Evolutionary conservation across 495 filamentous ascomycete genomes (phyloP), one percentile per base, ranked within the genome.

Genomic region (Aspergillus wentii): DNA sequence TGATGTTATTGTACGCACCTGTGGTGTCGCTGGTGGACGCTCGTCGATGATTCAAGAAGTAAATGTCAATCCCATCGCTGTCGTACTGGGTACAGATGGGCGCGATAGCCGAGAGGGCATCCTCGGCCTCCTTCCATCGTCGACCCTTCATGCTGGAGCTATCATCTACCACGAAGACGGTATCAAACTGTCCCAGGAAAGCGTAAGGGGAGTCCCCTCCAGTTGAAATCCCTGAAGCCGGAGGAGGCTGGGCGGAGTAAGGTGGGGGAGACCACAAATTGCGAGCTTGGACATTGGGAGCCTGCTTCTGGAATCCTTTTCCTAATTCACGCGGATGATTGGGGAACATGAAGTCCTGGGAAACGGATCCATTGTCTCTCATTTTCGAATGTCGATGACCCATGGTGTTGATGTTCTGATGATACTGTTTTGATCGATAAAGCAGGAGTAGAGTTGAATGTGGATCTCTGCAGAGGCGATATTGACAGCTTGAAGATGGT

Each of bases 111-210:
- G 76, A 66, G 8, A 98, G 76, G 21, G 86, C 88, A 7, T 68
- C 61, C 25, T 74, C 66, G 19, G 85, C 85, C 62, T 95, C 87
- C 14, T 64, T 59, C 92, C 92, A 98, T 29, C 74, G 75, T 9
- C 57, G 46, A 39, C 82, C 86, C n/a, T 70, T 68, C 92, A 98
- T 98, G 56, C 80, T 87, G 20, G 80, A 76, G 32, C 82, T 88
- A 73, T 98, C 92, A 57, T 98, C 92, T 57, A 98, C 87, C 0
- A 98, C 66, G 67, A 98, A 92, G 38, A 91, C 62, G 19, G 90
- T 97, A 71, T 97, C 87, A 61, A 95, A 97, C 33, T 73, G 72
- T n/a, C 49, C 46, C 17, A 97, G 86, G 62, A 95, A 94, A n/a
- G 78, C 74, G 56, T 87, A 94, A 1, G 69, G 76, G 4, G 59